These are phyloP conservation scores for Pseudocercospora pini-densiflorae DNA, from an alignment of 2,329 filamentous ascomycete genomes.

Conservation along the genomic window DNA sequence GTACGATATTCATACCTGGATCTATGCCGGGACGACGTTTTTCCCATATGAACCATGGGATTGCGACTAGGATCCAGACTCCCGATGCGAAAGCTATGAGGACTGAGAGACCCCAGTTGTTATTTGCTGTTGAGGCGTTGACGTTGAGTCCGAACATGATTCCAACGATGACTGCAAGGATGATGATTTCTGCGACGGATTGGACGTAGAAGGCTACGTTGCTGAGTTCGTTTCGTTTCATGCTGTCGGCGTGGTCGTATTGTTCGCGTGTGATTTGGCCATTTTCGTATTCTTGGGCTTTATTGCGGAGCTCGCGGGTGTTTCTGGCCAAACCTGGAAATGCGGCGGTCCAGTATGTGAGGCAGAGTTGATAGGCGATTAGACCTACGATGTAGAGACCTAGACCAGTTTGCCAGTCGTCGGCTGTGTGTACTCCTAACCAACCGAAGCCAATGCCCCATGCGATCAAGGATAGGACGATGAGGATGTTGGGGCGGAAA, in stretches of 20 bases:
- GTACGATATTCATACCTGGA: constrained; percentile 56
- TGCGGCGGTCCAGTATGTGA: constrained; percentile 72
- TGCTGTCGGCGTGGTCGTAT: constrained; percentile 64
- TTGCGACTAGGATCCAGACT: constrained; percentile 65
- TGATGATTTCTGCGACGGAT: constrained; percentile 64
- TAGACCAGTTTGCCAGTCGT: constrained; percentile 64
- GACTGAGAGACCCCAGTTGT: constrained; percentile 69
- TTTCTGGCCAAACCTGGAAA: constrained; percentile 64
- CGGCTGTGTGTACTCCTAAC: constrained; percentile 65
- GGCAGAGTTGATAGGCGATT: constrained; percentile 68
- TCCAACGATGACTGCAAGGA: constrained; percentile 67
- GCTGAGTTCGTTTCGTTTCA: constrained; percentile 66
- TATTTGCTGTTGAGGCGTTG: constrained; percentile 62
- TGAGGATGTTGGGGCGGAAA: constrained; percentile 66
- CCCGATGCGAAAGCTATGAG: constrained; percentile 68
- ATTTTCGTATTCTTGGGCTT: constrained; percentile 54
- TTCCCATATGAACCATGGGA: constrained; percentile 71
- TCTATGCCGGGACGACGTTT: constrained; percentile 66
- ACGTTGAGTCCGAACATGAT: constrained; percentile 66
- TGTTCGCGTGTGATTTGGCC: constrained; percentile 62
- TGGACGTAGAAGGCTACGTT: constrained; percentile 70
- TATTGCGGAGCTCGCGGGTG: constrained; percentile 54
- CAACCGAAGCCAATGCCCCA: constrained; percentile 70
- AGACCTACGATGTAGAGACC: constrained; percentile 70
- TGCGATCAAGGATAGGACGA: constrained; percentile 64